Conservation (phyloP, 352 stramenopile species). For the Phytophthora megakarya region DNA sequence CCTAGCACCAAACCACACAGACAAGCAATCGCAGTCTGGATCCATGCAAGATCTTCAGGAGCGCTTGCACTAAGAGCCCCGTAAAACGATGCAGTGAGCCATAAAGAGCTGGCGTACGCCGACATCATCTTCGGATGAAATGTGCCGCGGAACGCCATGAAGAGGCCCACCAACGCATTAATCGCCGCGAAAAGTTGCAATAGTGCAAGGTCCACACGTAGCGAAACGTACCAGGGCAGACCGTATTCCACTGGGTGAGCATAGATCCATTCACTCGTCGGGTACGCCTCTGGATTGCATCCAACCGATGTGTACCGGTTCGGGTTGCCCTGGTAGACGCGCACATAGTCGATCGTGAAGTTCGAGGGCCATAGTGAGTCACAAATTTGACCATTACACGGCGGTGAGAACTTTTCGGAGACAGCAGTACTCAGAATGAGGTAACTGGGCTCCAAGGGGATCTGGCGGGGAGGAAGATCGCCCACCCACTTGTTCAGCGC, state of each 20-base stretch:
- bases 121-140: constrained; percentile 58
- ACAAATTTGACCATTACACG: constrained; percentile 92
- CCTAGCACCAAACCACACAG: constrained; percentile 79
- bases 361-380: constrained; percentile 92
- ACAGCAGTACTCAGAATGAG: constrained; percentile 98
- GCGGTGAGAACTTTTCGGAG: constrained; percentile 94
- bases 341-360: constrained; percentile 96
- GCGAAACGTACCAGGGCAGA: constrained; percentile 80
- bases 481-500: constrained; percentile 84
- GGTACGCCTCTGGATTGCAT: constrained; percentile 91
- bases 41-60: constrained; percentile 60
- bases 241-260: constrained; percentile 85
- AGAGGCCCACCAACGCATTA: constrained; percentile 57
- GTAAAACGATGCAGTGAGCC: constrained; percentile 71
- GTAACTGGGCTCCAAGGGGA: constrained; percentile 97
- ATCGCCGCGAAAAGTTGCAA: constrained; percentile 58
- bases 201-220: constrained; percentile 56
- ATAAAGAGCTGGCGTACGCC: constrained; percentile 61
- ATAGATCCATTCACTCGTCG: constrained; percentile 93
- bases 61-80: constrained; percentile 59
- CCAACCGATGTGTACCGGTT: constrained; percentile 92
- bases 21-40: constrained; percentile 68
- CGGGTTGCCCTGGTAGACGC: constrained; percentile 93
- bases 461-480: constrained; percentile 71
- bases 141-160: constrained; percentile 64